Evolutionary conservation across 2,329 filamentous ascomycete species (phyloP).

Genomic region (Stagonosporopsis cucurbitacearum): DNA sequence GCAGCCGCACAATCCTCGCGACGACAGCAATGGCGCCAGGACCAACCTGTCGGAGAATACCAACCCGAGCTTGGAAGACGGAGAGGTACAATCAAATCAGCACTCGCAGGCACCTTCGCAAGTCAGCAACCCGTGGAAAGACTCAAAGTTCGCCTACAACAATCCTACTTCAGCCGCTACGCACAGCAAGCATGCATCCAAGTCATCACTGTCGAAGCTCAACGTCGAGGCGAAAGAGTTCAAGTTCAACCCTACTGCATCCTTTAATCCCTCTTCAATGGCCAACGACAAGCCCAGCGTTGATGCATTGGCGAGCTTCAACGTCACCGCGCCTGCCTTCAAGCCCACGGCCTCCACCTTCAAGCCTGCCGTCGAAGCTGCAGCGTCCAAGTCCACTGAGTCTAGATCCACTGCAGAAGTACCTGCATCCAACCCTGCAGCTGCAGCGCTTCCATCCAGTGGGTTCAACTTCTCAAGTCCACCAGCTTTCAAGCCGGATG

Average conservation of each 20-base stretch:
- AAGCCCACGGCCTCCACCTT: slow-evolving; percentile 36
- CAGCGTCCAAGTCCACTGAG: slow-evolving; percentile 10
- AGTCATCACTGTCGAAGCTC: slow-evolving; percentile 75
- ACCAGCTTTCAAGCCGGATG: slow-evolving; percentile 63
- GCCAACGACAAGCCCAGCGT: slow-evolving; percentile 49
- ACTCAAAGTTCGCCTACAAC: slow-evolving; percentile 43
- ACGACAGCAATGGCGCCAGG: slow-evolving; percentile 49
- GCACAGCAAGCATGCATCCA: slow-evolving; percentile 67
- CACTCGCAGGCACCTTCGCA: slow-evolving; percentile 48
- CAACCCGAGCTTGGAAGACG: slow-evolving; percentile 48
- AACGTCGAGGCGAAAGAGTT: slow-evolving; percentile 92
- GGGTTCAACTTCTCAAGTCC: slow-evolving; percentile 36
- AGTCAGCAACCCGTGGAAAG: slow-evolving; percentile 46
- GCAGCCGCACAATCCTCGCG: slow-evolving; percentile 38
- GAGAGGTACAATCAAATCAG: slow-evolving; percentile 37
- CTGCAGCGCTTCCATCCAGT: slow-evolving; percentile 24
- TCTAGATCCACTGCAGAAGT: slow-evolving; percentile 12
- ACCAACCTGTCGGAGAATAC: slow-evolving; percentile 50
- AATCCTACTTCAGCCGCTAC: slow-evolving; percentile 41
- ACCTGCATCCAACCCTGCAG: slow-evolving; percentile 24
- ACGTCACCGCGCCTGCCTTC: slow-evolving; percentile 73
- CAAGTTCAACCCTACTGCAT: slow-evolving; percentile 68
- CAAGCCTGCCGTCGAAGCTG: slow-evolving; percentile 31
- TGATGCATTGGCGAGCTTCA: slow-evolving; percentile 60
- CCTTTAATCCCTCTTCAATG: slow-evolving; percentile 57